These are phyloP conservation scores for Monocercomonoides exilis DNA, from an alignment of 78 protist genomes.

Conservation along the genomic window DNA sequence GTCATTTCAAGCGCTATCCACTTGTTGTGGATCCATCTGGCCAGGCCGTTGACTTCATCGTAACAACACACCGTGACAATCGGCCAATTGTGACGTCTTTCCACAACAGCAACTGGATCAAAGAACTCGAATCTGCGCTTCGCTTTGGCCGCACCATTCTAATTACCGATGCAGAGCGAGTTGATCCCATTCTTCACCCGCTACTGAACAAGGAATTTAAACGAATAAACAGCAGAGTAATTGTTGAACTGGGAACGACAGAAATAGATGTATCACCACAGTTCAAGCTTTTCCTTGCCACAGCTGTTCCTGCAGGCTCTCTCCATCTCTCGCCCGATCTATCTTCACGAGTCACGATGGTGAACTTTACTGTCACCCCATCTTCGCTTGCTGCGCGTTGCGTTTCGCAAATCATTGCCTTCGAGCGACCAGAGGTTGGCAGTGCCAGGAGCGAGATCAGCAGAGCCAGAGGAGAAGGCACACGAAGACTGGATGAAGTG, in stretches of 20 bases:
- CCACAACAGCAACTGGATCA: slow-evolving; percentile 62
- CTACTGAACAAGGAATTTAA: slow-evolving; percentile 77
- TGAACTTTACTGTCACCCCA: slow-evolving; percentile 56
- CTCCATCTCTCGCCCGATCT: slow-evolving; percentile 78
- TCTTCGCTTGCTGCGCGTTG: slow-evolving; percentile 29
- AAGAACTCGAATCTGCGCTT: slow-evolving; percentile 35
- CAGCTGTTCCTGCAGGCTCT: slow-evolving; percentile 68
- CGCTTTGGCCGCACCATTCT: slow-evolving; percentile 70
- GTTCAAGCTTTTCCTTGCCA: slow-evolving; percentile 71
- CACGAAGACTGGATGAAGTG: slow-evolving; percentile 57
- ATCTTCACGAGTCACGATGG: slow-evolving; percentile 81
- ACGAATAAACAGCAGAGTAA: slow-evolving; percentile 69
- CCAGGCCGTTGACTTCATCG: slow-evolving; percentile 74
- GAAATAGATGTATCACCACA: slow-evolving; percentile 92
- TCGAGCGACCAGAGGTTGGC: slow-evolving; percentile 69
- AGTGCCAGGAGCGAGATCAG: slow-evolving; percentile 63
- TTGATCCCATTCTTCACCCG: slow-evolving; percentile 92
- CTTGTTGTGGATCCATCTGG: slow-evolving; percentile 94
- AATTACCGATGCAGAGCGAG: slow-evolving; percentile 87
- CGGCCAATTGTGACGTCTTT: slow-evolving; percentile 44
- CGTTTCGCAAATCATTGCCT: slow-evolving; percentile 4
- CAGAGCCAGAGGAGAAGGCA: slow-evolving; percentile 68
- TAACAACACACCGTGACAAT: slow-evolving; percentile 44
- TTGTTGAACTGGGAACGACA: slow-evolving; percentile 79
- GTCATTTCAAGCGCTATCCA: slow-evolving; percentile 84